Evolutionary conservation across 1,139 yeast genomes (phyloP).

Genomic region (Yamadazyma kanchanaburiensis): DNA sequence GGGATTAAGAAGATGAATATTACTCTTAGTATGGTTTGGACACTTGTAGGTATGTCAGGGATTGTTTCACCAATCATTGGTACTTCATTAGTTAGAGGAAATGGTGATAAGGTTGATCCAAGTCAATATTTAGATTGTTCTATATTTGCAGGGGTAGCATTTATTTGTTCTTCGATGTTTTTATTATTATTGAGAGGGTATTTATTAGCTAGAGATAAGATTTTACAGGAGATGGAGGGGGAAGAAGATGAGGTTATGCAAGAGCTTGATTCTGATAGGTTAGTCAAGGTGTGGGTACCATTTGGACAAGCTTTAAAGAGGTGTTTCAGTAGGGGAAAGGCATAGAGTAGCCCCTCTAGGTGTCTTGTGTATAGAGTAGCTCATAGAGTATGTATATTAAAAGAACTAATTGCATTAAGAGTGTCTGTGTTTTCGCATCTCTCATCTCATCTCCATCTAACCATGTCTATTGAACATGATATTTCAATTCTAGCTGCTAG

Average conservation of each 20-base stretch:
- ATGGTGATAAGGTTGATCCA: conserved; percentile 35
- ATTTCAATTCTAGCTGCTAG: no score
- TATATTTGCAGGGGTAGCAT: conserved; percentile 51
- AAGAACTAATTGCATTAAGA: neutral
- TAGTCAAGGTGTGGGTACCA: conserved; percentile 5
- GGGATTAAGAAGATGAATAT: conserved; percentile 50
- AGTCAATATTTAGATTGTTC: conserved; percentile 47
- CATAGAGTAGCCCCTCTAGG: no score
- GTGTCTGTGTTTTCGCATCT: neutral
- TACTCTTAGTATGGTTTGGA: conserved; percentile 48
- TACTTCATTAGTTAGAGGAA: conserved; percentile 36
- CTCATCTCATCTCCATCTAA: neutral
- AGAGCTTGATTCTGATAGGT: conserved; percentile 6
- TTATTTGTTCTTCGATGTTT: conserved; percentile 36
- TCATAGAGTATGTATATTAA: no score
- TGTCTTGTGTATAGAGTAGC: no score
- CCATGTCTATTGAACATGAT: no score
- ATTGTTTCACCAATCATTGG: conserved; percentile 55
- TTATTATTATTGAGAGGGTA: conserved; percentile 47
- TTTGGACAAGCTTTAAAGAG: conserved; percentile 3
- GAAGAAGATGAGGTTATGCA: conserved; percentile 7
- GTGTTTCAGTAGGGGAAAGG: no score
- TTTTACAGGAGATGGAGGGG: conserved; percentile 12
- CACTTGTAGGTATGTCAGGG: conserved; percentile 43
- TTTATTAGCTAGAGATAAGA: conserved; percentile 43